Evolutionary conservation across 1,284 basidiomycete genomes (phyloP), one percentile per base, ranked within the genome.

Genomic region (Schizopora paradoxa): DNA sequence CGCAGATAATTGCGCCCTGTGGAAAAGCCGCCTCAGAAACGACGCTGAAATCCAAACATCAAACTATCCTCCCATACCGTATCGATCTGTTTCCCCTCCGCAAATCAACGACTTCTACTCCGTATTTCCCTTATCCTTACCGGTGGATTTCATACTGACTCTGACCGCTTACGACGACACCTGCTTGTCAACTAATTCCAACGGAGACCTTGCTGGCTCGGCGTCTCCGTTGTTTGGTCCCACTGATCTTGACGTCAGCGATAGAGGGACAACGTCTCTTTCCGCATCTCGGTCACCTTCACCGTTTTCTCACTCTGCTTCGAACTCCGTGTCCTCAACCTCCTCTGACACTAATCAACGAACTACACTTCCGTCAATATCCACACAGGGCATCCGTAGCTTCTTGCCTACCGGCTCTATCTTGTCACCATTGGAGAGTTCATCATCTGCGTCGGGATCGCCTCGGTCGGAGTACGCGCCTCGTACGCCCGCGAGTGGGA

Each of bases 71-170:
- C 48, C 23, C 35, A 45, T 32, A 41, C 43, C n/a, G 37, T 53
- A 45, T 41, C 28, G 54, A 37, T 43, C 52, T 10, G 59, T 41
- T 47, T 55, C 61, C 21, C 66, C 65, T 19, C 64, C 64, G 8
- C 68, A 69, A 53, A 66, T 65, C 19, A 71, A 73, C 41, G 73
- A 77, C 52, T 80, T 70, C 57, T 66, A 73, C 40, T 70, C 68
- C 40, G 79, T 76, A 0, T 83, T 83, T 53, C 80, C 81, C 8
- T 72, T 82, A 31, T 70, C 82, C 1, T 65, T 82, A 18, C 82
- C 81, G 6, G 54, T 61, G 3, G 50, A 55, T 63, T 61, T 51
- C 56, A 54, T 31, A 45, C 56, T 1, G 53, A 51, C 28, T 57
- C 50, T 43, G 51, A 54, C 11, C n/a, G 32, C 13, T 18, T n/a